Conservation (phyloP, 164 flowering plant genomes). For the Warburgia ugandensis region DNA sequence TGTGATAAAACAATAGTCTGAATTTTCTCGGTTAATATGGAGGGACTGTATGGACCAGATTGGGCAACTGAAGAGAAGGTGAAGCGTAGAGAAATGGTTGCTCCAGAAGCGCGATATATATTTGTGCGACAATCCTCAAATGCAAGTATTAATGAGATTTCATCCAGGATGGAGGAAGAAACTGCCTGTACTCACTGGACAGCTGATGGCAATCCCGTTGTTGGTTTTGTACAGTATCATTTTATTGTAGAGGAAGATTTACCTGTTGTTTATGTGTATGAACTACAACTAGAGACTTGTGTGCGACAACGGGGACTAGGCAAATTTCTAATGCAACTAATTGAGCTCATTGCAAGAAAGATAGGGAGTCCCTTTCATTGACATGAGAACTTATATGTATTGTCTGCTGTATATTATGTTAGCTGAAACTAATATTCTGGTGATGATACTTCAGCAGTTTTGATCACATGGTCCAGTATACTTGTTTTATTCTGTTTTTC, state of each 20-base stretch:
- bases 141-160: conserved; percentile 16
- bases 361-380: conserved; percentile 20
- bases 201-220: conserved; percentile 28
- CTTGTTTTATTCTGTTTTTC: too few species aligned
- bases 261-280: conserved; percentile 89
- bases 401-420: too few species aligned
- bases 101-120: conserved; percentile 76
- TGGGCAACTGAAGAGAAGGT: conserved; percentile 81
- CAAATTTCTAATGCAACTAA: conserved; percentile 69
- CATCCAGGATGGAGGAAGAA: conserved; percentile 8
- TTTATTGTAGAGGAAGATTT: conserved; percentile 77
- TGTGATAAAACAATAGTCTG: too few species aligned
- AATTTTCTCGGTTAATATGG: conserved; percentile 75
- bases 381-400: too few species aligned
- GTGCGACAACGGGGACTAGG: conserved; percentile 83
- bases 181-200: conserved; percentile 3
- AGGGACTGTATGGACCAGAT: conserved; percentile 59
- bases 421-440: too few species aligned
- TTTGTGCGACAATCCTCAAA: conserved; percentile 41
- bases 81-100: conserved; percentile 81
- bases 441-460: too few species aligned
- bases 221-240: conserved; percentile 85
- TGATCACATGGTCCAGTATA: too few species aligned
- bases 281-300: conserved; percentile 71
- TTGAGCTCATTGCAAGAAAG: conserved; percentile 87